Base-by-base conservation (phyloP, 208 protist species). In the Acanthamoeba culbertsoni region DNA sequence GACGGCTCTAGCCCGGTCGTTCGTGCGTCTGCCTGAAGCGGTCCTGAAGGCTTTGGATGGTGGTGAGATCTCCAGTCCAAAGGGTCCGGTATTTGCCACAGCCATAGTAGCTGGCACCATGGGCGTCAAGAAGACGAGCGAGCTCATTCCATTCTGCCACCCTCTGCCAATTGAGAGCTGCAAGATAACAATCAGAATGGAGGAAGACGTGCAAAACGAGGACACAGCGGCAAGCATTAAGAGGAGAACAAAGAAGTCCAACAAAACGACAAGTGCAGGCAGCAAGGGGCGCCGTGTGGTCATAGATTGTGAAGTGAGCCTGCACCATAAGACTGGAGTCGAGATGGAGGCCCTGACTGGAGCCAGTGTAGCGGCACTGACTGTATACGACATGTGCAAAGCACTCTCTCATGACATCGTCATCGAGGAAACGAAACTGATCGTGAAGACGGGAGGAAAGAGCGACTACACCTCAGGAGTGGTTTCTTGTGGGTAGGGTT, bases 291-390 rank as follows among this genome's bases (percentile, higher is more conserved):
- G 42, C 6, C 43, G 16, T 3, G 48, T 95, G 5, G 40, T 92
- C 42, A 93, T 95, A 4, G 93, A 95, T 35, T 94, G 92, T n/a
- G 90, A 55, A 23, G 95, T 96, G 16, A 63, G 46, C 28, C 20
- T 86, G 3, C 33, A 23, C 31, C 33, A 65, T 65, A 98, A 97
- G 86, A 97, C 97, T 0, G 98, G 98, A 4, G 98, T 99, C n/a
- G 98, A 99, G 96, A 99, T 99, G 98, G 98, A 99, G 95, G 98
- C 98, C 23, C 93, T 99, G n/a, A 98, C 98, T 0, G 98, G 98
- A 14, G 98, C 98, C 4, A 97, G 95, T 6, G 95, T 99, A 40
- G 97, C 98, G 23, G 97, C 96, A 55, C 92, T 99, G 12, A 98
- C 97, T 0, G 92, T 98, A 18, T 97, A 97, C 92, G 97, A 98